Percentiles rank a stretch among this genome's conserved stretches.
phyloP scores from a whole-genome alignment of 441 rosid species.

The Pelargonium cotyledonis region DNA sequence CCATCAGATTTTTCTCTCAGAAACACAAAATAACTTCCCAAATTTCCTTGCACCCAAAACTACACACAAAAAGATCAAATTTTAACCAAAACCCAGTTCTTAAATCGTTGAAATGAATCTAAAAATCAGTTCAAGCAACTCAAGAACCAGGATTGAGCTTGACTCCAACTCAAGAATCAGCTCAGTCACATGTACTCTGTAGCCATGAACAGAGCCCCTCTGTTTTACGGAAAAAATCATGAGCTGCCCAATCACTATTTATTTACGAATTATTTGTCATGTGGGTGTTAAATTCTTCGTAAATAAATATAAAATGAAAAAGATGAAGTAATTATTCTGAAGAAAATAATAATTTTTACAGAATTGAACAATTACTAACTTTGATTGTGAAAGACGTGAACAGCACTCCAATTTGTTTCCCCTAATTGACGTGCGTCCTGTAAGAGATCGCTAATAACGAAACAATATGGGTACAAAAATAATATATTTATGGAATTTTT shows the following conservation, averaged over 20 bases:
- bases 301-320: too few species aligned
- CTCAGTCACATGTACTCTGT: not conserved
- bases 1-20: not conserved
- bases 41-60: not conserved
- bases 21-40: not conserved
- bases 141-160: not conserved
- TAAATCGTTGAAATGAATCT: not conserved
- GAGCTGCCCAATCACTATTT: not conserved
- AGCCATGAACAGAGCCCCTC: not conserved
- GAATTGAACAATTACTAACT: not conserved
- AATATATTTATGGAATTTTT: not conserved
- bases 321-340: too few species aligned
- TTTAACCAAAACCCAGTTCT: not conserved
- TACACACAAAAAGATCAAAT: not conserved
- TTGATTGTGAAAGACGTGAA: not conserved
- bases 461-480: not conserved
- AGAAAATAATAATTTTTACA: too few species aligned
- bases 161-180: not conserved
- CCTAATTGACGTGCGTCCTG: not conserved
- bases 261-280: not conserved
- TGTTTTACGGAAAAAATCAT: not conserved
- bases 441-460: not conserved
- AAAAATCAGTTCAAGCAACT: not conserved
- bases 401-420: not conserved
- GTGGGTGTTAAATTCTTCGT: too few species aligned